Percentiles rank a stretch among this genome's conserved stretches.
Evolutionary conservation across 2,329 filamentous ascomycete genomes (phyloP).

Genomic region (Cladophialophora yegresii): DNA sequence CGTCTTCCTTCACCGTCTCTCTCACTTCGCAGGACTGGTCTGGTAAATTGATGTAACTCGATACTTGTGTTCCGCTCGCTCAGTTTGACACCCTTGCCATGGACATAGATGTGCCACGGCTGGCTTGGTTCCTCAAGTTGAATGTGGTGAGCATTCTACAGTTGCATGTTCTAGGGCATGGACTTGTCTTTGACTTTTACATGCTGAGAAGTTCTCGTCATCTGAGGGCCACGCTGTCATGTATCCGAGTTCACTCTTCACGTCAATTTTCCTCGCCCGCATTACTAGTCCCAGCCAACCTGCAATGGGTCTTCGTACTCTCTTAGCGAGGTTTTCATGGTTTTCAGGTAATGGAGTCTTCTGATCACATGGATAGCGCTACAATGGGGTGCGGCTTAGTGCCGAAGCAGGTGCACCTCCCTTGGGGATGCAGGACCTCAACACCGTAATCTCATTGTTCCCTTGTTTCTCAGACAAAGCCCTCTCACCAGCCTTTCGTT

Average conservation of each 20-base stretch:
- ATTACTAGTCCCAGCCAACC: too few species aligned
- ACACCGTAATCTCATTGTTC: background rate
- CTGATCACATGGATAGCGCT: too few species aligned
- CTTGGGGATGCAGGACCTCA: background rate
- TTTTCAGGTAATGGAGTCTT: too few species aligned
- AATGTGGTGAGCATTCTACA: conserved; percentile 60
- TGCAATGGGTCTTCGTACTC: too few species aligned
- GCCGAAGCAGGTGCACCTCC: conserved; percentile 51
- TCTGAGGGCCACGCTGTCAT: background rate
- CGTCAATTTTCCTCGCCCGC: too few species aligned
- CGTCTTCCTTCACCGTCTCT: background rate
- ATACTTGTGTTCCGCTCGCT: too few species aligned
- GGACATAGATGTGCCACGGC: conserved; percentile 68
- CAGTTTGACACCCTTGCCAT: conserved; percentile 48
- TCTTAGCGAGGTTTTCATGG: too few species aligned
- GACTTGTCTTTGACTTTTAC: background rate
- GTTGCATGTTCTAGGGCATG: background rate
- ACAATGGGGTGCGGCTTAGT: conserved; percentile 65
- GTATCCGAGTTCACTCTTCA: background rate
- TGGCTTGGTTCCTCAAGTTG: conserved; percentile 71
- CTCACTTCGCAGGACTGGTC: background rate
- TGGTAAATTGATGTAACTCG: background rate
- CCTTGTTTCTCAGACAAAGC: background rate
- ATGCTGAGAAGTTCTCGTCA: background rate
- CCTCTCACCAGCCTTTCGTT: background rate